Conservation (phyloP, 768 basidiomycete genomes). For the Agaricus bisporus region DNA sequence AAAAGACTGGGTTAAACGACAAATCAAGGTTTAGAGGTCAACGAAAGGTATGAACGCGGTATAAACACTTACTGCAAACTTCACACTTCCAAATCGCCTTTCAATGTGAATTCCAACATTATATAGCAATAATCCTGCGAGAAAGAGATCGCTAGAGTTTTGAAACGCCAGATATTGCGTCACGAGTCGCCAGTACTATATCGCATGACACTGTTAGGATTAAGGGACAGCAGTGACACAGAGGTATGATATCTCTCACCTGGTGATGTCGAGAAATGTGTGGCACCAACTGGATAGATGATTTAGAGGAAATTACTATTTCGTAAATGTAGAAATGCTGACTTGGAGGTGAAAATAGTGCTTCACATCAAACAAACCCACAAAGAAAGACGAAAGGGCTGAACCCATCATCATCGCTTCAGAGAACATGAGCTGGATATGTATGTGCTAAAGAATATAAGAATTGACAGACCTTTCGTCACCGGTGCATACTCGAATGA, state of each 20-base stretch:
- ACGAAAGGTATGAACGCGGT: slow-evolving; percentile 15
- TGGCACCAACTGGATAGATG: slow-evolving; percentile 57
- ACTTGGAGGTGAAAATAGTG: slow-evolving; percentile 86
- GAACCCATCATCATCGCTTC: slow-evolving; percentile 72
- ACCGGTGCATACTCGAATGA: slow-evolving; percentile 83
- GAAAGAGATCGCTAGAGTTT: slow-evolving; percentile 81
- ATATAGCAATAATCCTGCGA: slow-evolving; percentile 71
- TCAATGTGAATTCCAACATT: slow-evolving; percentile 69
- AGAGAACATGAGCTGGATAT: neutral
- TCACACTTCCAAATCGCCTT: slow-evolving; percentile 79
- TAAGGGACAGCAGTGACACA: slow-evolving; percentile 18
- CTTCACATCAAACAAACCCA: slow-evolving; percentile 80
- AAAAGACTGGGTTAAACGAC: slow-evolving; percentile 53
- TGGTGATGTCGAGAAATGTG: slow-evolving; percentile 89
- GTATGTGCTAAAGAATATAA: neutral
- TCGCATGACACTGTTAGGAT: slow-evolving; percentile 19
- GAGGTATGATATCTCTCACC: slow-evolving; percentile 34
- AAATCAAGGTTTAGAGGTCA: slow-evolving; percentile 5
- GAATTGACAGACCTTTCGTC: slow-evolving; percentile 58
- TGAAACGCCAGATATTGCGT: slow-evolving; percentile 71
- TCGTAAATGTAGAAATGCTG: slow-evolving; percentile 15
- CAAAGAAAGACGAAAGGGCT: slow-evolving; percentile 66
- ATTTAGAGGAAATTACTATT: slow-evolving; percentile 10
- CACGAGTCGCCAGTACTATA: slow-evolving; percentile 81
- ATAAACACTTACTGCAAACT: slow-evolving; percentile 64